Base-by-base conservation (phyloP, 441 rosid genomes). In the Erodium moschatum region DNA sequence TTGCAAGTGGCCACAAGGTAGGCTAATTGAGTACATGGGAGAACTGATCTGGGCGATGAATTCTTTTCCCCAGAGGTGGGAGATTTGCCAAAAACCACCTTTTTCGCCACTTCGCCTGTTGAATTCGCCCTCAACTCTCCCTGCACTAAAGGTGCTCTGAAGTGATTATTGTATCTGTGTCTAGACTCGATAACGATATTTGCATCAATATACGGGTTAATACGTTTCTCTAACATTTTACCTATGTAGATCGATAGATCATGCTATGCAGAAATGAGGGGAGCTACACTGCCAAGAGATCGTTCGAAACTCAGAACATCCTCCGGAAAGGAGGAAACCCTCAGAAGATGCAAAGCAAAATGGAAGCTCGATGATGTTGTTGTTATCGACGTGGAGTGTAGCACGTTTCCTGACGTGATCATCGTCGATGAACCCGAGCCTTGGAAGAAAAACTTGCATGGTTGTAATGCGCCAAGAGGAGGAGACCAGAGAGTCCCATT, bases 231-330 rank as follows among this genome's bases (percentile, higher is more conserved):
- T 29, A 35, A 35, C 40, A 35, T 35, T 35, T 35, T 35, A 0
- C 40, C 40, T 7, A 54, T 18, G 6, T 54, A 9, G 24, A 20
- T 54, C 16, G 24, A 54, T 54, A 54, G 61, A 18, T 54, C 9
- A 6, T 16, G 61, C 1, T 54, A 54, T 18, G 24, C 61, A 54
- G 61, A 54, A 16, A 54, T 54, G 61, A 54, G 61, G 61, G 61
- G 61, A 16, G 61, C 61, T 54, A 16, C 61, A 18, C 24, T 18
- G 61, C 61, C 61, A 54, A 54, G 61, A 18, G 27, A 54, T 16
- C 61, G 61, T 18, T 54, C 61, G 1, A 10, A 18, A 18, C 61
- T 54, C 61, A 54, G 61, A 54, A 54, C 61, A 16, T 19, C 21
- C 3, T 54, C 61, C 1, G 61, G 61, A 24, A 54, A 54, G 61